Percentiles rank a stretch among this genome's conserved stretches.
phyloP scores from a whole-genome alignment of 768 basidiomycete species.

The Crucibulum laeve region DNA sequence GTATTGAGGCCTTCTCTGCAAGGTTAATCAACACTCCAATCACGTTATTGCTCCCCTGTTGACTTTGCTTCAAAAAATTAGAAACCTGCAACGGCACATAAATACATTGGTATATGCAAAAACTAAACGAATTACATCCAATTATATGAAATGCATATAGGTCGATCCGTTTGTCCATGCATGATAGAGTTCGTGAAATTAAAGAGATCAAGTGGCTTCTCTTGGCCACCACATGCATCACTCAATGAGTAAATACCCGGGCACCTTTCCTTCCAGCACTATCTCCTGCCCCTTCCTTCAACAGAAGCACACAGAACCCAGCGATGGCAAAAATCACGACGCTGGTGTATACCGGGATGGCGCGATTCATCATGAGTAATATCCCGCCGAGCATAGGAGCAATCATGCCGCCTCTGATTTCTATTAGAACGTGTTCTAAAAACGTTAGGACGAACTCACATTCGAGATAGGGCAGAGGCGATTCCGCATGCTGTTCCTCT shows the following conservation, averaged over 20 bases:
- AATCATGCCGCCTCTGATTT: conserved; percentile 78
- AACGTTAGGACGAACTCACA: conserved; percentile 41
- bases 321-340: conserved; percentile 61
- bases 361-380: conserved; percentile 60
- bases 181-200: no score
- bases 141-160: no score
- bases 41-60: no score
- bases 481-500: conserved; percentile 88
- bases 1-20: no score
- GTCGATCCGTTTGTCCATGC: no score
- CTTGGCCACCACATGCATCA: no score
- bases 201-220: no score
- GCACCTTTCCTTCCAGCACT: conserved; percentile 18
- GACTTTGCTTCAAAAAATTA: no score
- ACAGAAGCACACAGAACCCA: conserved; percentile 54
- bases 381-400: conserved; percentile 77
- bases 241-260: conserved; percentile 22
- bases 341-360: conserved; percentile 76
- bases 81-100: no score
- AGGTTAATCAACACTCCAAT: no score
- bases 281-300: conserved; percentile 48
- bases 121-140: no score
- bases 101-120: no score
- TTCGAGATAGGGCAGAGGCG: conserved; percentile 80
- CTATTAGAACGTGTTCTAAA: conserved; percentile 1